Evolutionary conservation across 495 filamentous ascomycete species (phyloP), one percentile per base, ranked within the genome.

Genomic region (Cercophora scortea): DNA sequence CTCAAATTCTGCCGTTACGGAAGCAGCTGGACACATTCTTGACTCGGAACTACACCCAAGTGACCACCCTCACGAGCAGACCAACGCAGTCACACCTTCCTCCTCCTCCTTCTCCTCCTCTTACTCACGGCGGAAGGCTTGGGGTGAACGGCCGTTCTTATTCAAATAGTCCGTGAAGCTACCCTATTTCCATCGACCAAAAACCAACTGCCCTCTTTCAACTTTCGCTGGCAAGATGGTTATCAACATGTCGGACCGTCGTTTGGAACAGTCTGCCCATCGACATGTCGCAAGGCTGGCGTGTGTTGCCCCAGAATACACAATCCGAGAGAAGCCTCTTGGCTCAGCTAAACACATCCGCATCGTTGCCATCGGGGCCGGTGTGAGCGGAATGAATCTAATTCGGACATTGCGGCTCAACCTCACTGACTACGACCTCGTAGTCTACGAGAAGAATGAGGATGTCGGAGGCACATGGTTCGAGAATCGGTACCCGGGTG

Each of bases 371-470:
- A 72, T 78, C 44, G 74, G 75, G 1, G 75, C 75, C 32, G 74
- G 75, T n/a, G 69, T 69, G 8, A 76, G 71, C 55, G 72, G 74
- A 17, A 61, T 79, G 50, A 72, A 78, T 52, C 58, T 76, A 61
- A 61, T 75, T 51, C 68, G 69, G 38, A 72, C 71, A 13, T 61
- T 76, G 18, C 65, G 66, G 32, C 62, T 65, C 42, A 70, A 71
- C 54, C 54, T 76, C 39, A 62, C 51, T 50, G 64, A 73, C 60
- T 75, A 70, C 45, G 78, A 86, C 12, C 69, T 84, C 25, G 74
- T 78, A 34, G 76, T 89, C 40, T 93, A 89, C 64, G 88, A 93
- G 62, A 91, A 90, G 76, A 91, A 91, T 56, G 62, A 64, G 1
- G 86, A 85, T 44, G 72, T 81, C 47, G 79, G 78, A 17, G 80